Base-by-base conservation (phyloP, 805 yeast species). In the Priceomyces melissophilus region DNA sequence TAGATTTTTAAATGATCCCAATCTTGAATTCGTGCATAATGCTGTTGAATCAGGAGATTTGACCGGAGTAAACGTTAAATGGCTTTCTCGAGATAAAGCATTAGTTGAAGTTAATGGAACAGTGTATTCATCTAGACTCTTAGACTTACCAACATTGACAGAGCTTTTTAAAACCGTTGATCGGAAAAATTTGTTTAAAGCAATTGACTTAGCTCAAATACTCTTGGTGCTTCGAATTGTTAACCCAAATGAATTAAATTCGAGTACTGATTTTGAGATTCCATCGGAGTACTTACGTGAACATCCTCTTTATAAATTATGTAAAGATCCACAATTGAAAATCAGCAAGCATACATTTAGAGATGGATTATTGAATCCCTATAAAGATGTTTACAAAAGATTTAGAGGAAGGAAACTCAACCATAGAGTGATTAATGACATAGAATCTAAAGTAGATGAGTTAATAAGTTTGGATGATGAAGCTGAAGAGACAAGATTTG, bases 111-210 rank as follows among this genome's bases (percentile, higher is more conserved):
- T 93, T n/a, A 62, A 80, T 44, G 83, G 80, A 33, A 73, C 78
- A 10, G 60, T 81, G 45, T 91, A 86, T 59, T 88, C 87, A 5
- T 96, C 95, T 0, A 81, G 87, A 47, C 65, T 93, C 28, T 79
- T 93, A n/a, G 91, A 90, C 52, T 67, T 93, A 47, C 99, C 99
- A 0, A 87, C 96, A 0, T 63, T 90, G 3, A 76, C 87, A 8
- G 99, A 93, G 58, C 79, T 86, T 5, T 87, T 84, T 59, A 93
- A 93, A 62, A 82, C 96, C 4, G 78, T 90, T 16, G 99, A 93
- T 59, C 78, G 80, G 54, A 91, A 91, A 59, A 93, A 88, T 56
- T 76, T 93, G 17, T 83, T 84, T 67, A 93, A 93, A 56, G 80
- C 95, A 0, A 72, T 87, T 27, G 98, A 93, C 60, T 71, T 91